Conservation (phyloP, 495 filamentous ascomycete genomes). For the Daldinia vernicosa region DNA sequence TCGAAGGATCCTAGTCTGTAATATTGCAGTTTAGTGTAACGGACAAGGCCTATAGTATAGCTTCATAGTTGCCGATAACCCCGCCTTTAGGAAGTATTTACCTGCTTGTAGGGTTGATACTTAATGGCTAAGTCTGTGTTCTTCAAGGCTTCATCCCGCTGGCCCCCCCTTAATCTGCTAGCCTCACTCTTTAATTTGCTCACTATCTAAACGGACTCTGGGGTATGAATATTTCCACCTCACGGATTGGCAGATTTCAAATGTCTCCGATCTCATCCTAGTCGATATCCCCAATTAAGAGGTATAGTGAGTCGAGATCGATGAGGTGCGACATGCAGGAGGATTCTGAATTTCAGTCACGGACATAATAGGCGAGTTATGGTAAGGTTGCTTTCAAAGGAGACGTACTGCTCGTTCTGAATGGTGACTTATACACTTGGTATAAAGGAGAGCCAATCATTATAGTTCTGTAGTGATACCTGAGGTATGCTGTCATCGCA, state of each 20-base stretch:
- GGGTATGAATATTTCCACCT: too few species aligned
- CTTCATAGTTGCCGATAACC: background rate
- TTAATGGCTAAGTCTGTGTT: background rate
- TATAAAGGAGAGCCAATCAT: background rate
- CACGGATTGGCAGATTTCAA: too few species aligned
- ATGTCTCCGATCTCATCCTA: background rate
- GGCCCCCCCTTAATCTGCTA: too few species aligned
- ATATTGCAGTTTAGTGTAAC: background rate
- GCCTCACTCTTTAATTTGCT: too few species aligned
- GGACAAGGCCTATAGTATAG: background rate
- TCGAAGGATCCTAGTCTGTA: background rate
- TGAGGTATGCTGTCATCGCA: background rate
- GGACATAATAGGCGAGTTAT: background rate
- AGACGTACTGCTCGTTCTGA: background rate
- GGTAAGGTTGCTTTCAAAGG: background rate
- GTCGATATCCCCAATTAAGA: background rate
- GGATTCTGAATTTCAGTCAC: background rate
- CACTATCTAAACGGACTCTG: too few species aligned
- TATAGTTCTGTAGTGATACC: background rate
- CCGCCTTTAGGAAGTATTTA: background rate
- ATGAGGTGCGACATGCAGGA: background rate
- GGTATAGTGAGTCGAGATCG: background rate
- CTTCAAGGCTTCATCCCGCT: too few species aligned
- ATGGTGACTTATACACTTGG: background rate
- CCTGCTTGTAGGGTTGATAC: background rate